Evolutionary conservation across 1,284 basidiomycete species (phyloP), one percentile per base, ranked within the genome.

Genomic region (Gymnopus androsaceus): DNA sequence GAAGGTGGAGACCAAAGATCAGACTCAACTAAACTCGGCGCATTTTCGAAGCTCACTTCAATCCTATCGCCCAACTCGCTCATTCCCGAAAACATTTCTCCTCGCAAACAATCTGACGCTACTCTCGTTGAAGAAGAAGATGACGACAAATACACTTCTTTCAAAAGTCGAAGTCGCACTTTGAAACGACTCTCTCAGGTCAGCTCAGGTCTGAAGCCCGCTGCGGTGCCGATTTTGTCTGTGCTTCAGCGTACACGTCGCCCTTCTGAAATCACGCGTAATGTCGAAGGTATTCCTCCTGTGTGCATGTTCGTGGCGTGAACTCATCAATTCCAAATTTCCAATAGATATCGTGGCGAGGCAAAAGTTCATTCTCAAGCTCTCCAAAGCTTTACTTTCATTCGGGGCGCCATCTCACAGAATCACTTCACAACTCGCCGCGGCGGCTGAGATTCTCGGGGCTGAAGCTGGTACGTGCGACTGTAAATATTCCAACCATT

Each of bases 401-500:
- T 92, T 90, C 66, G 92, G 93, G 19, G 89, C 92, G 19, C 93
- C 92, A 3, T 92, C 91, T 25, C 93, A 95, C 70, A 81, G 92
- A 30, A 87, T 94, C 62, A 90, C 94, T 70, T 85, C 87, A 1
- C 92, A 94, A 67, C 78, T 95, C 11, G 74, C 75, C 42, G 73
- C 78, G 23, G 79, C 78, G 11, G 76, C 78, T 11, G 66, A 73
- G 31, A 78, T 79, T 55, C 66, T 81, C 4, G 73, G 75, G 19
- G 72, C 74, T 33, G 67, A 74, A 59, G 70, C 77, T 56, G 76
- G 77, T 76, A 8, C 41, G 70, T 64, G 9, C 6, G 21, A 25
- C 19, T 57, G 23, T 47, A 8, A 25, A 6, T 15, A 8, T 33
- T 19, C 17, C 25, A 27, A 2, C 25, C 6, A 53, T 17, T 42